Conservation (phyloP, 768 basidiomycete genomes). For the Leccinum subgranulosum region DNA sequence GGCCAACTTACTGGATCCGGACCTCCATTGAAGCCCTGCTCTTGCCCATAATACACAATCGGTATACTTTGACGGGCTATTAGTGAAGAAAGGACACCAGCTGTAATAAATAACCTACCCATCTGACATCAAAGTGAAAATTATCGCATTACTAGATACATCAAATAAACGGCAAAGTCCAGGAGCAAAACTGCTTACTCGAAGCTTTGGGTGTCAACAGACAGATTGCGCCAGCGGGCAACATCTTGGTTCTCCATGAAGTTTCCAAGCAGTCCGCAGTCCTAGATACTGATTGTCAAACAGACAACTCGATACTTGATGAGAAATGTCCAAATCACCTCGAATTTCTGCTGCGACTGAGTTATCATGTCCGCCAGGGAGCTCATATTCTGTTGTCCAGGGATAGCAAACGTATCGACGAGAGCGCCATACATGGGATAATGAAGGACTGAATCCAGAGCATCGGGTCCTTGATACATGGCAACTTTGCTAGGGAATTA, state of each 20-base stretch:
- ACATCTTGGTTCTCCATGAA: constrained; percentile 81
- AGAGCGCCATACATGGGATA: not conserved
- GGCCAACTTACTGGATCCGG: constrained; percentile 55
- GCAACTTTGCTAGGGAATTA: constrained; percentile 36
- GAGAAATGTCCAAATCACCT: constrained; percentile 27
- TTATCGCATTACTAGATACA: constrained; percentile 63
- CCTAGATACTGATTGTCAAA: constrained; percentile 13
- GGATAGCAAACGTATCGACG: constrained; percentile 59
- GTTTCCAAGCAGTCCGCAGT: constrained; percentile 52
- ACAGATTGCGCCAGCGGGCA: constrained; percentile 68
- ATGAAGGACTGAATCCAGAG: constrained; percentile 63
- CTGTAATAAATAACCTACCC: constrained; percentile 35
- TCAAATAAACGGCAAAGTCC: not conserved
- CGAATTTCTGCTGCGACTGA: constrained; percentile 52
- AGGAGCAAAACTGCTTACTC: constrained; percentile 41
- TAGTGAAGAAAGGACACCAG: not conserved
- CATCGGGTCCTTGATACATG: constrained; percentile 28
- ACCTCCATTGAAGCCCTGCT: constrained; percentile 64
- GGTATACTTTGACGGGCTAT: constrained; percentile 47
- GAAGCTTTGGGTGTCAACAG: constrained; percentile 69
- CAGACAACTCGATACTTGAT: not conserved
- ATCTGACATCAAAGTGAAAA: constrained; percentile 72
- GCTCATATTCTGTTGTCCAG: constrained; percentile 63
- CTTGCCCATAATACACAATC: constrained; percentile 80
- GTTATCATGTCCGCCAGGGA: constrained; percentile 49